Percentiles rank a stretch among this genome's conserved stretches.
These are phyloP conservation scores for Fraxinus platypoda DNA, from an alignment of 305 asterid genomes.

Conservation along the genomic window DNA sequence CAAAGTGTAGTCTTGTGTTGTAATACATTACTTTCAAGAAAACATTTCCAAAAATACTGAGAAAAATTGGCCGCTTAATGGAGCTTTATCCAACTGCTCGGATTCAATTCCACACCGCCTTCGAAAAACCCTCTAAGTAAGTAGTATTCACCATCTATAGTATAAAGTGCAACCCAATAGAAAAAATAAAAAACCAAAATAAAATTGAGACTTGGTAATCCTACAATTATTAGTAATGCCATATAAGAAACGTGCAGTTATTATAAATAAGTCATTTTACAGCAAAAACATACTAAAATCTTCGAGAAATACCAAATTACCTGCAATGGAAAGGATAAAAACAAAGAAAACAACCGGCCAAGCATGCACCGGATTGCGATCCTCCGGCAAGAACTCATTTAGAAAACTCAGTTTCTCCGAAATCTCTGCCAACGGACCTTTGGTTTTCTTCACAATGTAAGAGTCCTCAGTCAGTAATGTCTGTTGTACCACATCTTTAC, in stretches of 20 bases:
- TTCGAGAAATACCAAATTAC: slow-evolving; percentile 29
- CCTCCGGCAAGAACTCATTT: slow-evolving; percentile 81
- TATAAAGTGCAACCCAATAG: background rate
- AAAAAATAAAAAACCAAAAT: background rate
- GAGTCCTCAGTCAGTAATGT: slow-evolving; percentile 70
- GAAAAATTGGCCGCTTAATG: background rate
- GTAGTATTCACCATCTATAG: background rate
- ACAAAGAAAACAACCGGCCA: slow-evolving; percentile 70
- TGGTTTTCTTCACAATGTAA: slow-evolving; percentile 62
- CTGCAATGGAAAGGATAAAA: slow-evolving; percentile 55
- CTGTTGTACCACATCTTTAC: slow-evolving; percentile 74
- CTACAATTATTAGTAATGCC: background rate
- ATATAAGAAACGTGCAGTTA: background rate
- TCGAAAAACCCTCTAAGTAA: background rate
- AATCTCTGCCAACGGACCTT: slow-evolving; percentile 49
- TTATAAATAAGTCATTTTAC: background rate
- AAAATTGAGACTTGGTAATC: background rate
- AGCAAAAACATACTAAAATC: background rate
- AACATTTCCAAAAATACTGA: background rate
- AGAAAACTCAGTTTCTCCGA: slow-evolving; percentile 57
- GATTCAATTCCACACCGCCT: background rate
- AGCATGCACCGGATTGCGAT: slow-evolving; percentile 76
- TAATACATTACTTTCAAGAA: background rate
- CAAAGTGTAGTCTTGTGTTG: background rate
- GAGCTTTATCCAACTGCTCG: background rate